phyloP scores from a whole-genome alignment of 129 eudicot species.

The sunflower (Helianthus annuus) region HanXRQr2.0-SUNRISE NC_035434.2:168366921-168367420 shows the following conservation, averaged over 20 bases:
- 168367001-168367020: too few relatives aligned
- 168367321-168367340: background rate
- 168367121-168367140: background rate
- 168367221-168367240: conserved; percentile 7
- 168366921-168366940: background rate
- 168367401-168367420: conserved; percentile 35
- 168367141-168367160: background rate
- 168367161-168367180: conserved; percentile 25
- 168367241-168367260: conserved; percentile 23
- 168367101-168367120: background rate
- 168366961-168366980: background rate
- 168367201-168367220: background rate
- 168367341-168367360: conserved; percentile 5
- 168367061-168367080: background rate
- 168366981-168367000: too few relatives aligned
- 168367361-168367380: conserved; percentile 18
- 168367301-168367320: conserved; percentile 47
- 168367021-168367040: background rate
- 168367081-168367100: background rate
- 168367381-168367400: conserved; percentile 22
- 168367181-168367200: background rate
- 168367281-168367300: conserved; percentile 52
- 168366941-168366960: background rate
- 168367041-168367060: background rate
- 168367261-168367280: conserved; percentile 50